Evolutionary conservation across 169 alveolate genomes (phyloP).

Genomic region (Plasmodium fragile): DNA sequence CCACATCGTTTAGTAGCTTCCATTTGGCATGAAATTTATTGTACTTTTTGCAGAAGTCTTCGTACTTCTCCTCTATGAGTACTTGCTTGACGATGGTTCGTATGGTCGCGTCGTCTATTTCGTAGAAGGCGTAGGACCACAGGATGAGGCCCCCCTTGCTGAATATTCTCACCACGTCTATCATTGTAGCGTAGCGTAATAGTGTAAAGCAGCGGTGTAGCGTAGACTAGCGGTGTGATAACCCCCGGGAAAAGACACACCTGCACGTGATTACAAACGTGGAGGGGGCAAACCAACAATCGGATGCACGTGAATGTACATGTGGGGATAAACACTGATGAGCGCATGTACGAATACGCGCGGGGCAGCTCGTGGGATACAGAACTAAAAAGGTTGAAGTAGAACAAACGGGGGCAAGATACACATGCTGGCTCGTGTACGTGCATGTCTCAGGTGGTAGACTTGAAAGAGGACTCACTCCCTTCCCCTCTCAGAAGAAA

Average conservation of each 20-base stretch:
- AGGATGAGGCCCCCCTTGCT: conserved; percentile 72
- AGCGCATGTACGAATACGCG: not conserved
- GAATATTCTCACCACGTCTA: conserved; percentile 56
- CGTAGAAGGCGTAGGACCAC: conserved; percentile 75
- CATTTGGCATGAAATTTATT: conserved; percentile 57
- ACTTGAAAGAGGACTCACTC: not conserved
- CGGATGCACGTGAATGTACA: not conserved
- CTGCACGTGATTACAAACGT: not conserved
- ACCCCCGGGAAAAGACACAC: not conserved
- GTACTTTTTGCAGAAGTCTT: conserved; percentile 35
- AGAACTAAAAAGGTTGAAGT: not conserved
- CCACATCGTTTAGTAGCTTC: conserved; percentile 61
- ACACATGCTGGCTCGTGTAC: not conserved
- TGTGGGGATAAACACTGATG: not conserved
- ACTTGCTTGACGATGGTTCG: conserved; percentile 38
- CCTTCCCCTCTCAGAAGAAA: not conserved
- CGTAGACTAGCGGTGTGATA: not conserved
- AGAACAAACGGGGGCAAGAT: not conserved
- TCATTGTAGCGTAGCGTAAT: conserved; percentile 17
- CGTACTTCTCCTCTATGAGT: conserved; percentile 46
- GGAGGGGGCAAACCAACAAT: not conserved
- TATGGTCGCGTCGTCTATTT: conserved; percentile 43
- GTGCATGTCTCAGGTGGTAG: conserved; percentile 6
- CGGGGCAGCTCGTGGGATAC: not conserved
- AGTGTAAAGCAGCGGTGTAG: not conserved